Conservation (phyloP, 257 asterid genomes). For the Ballota nigra region DNA sequence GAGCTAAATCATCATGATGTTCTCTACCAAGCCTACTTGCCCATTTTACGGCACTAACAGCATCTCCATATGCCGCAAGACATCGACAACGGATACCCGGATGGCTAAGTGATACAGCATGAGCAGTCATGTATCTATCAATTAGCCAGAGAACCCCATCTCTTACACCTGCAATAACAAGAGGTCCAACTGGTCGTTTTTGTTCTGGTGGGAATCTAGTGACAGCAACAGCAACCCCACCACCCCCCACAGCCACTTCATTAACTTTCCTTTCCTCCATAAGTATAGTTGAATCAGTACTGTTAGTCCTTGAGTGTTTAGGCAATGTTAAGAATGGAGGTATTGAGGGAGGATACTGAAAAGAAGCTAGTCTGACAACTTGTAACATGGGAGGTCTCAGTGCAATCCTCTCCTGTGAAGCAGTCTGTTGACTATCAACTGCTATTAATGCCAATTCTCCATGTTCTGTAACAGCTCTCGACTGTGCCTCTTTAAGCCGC, state of each 20-base stretch:
- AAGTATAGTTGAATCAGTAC: slow-evolving; percentile 57
- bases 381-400: slow-evolving; percentile 96
- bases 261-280: slow-evolving; percentile 72
- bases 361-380: slow-evolving; percentile 91
- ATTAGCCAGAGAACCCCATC: slow-evolving; percentile 97
- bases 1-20: slow-evolving; percentile 98
- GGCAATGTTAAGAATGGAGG: slow-evolving; percentile 91
- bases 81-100: slow-evolving; percentile 98
- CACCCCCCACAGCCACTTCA: slow-evolving; percentile 94
- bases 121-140: slow-evolving; percentile 94
- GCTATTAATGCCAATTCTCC: slow-evolving; percentile 89
- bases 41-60: slow-evolving; percentile 99
- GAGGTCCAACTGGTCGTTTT: slow-evolving; percentile 94
- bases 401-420: slow-evolving; percentile 66
- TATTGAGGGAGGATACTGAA: slow-evolving; percentile 91
- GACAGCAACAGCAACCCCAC: slow-evolving; percentile 96
- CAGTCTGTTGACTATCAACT: slow-evolving; percentile 66
- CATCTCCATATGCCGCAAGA: slow-evolving; percentile 98
- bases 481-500: slow-evolving; percentile 63
- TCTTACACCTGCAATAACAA: slow-evolving; percentile 83
- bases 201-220: slow-evolving; percentile 98
- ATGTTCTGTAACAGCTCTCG: slow-evolving; percentile 82
- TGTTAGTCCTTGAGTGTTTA: slow-evolving; percentile 68
- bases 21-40: slow-evolving; percentile 97
- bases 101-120: slow-evolving; percentile 94